A percentile compares a stretch with the other conserved stretches of the same genome.
Conservation (phyloP, 2,329 filamentous ascomycete genomes). For the Cryphonectria radicalis region DNA sequence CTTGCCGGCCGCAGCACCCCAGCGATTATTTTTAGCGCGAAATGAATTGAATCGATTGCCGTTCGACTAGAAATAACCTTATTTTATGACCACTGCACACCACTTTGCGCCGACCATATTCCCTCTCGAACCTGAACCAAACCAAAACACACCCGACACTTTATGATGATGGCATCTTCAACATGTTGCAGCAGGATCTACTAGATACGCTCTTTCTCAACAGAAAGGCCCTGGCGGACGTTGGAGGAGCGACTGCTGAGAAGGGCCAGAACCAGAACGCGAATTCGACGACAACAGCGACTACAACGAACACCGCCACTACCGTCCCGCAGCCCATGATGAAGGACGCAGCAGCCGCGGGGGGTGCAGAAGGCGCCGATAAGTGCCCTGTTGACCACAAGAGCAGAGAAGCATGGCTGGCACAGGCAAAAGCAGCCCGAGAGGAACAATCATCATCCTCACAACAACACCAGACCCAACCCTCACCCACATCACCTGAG, state of each 20-base stretch:
- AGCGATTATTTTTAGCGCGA: not conserved
- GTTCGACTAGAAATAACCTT: not conserved
- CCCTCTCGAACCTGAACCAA: not conserved
- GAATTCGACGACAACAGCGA: not conserved
- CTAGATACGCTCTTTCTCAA: constrained; percentile 29
- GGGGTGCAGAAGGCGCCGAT: constrained; percentile 33
- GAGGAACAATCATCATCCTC: constrained; percentile 33
- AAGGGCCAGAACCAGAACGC: not conserved
- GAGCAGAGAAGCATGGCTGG: constrained; percentile 84
- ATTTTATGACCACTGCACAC: not conserved
- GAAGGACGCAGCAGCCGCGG: constrained; percentile 1
- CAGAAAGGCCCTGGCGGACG: constrained; percentile 26
- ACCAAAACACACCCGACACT: not conserved
- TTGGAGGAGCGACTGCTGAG: constrained; percentile 7
- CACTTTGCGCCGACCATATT: not conserved
- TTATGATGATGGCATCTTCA: constrained; percentile 21
- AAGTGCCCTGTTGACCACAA: constrained; percentile 90
- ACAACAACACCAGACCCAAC: constrained; percentile 34
- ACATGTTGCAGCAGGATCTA: constrained; percentile 28
- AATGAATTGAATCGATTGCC: not conserved
- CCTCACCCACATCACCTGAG: constrained; percentile 14
- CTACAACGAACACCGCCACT: not conserved
- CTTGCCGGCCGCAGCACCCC: not conserved
- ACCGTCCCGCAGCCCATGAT: not conserved
- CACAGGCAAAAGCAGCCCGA: constrained; percentile 63